These are phyloP conservation scores for Orbilia blumenaviensis DNA, from an alignment of 2,329 filamentous ascomycete species.

Conservation along the genomic window DNA sequence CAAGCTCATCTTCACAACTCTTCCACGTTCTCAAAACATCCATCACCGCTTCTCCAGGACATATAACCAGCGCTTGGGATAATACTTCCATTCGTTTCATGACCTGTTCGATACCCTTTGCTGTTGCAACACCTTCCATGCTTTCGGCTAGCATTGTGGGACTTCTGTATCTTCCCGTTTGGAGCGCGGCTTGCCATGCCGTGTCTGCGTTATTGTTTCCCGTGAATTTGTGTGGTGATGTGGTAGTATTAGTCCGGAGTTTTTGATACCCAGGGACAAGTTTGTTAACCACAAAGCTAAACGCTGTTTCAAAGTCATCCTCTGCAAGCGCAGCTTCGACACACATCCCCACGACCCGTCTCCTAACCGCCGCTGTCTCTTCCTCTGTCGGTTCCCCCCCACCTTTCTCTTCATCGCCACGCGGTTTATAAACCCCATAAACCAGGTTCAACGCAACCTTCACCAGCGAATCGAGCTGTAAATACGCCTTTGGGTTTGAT, in stretches of 20 bases:
- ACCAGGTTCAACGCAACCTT: conserved; percentile 75
- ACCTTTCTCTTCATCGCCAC: conserved; percentile 57
- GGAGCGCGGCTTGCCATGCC: conserved; percentile 80
- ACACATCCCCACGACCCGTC: conserved; percentile 79
- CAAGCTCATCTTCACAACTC: conserved; percentile 79
- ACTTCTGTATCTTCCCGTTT: conserved; percentile 77
- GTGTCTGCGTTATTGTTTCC: conserved; percentile 64
- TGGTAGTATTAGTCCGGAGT: conserved; percentile 6
- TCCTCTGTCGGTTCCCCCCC: conserved; percentile 56
- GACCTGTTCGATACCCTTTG: conserved; percentile 69
- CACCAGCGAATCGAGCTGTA: conserved; percentile 76
- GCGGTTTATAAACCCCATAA: conserved; percentile 66
- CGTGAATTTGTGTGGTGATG: neutral
- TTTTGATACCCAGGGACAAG: conserved; percentile 63
- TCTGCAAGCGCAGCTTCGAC: conserved; percentile 78
- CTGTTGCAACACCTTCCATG: conserved; percentile 61
- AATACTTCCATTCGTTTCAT: conserved; percentile 85
- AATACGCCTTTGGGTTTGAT: conserved; percentile 78
- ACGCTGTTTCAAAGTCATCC: conserved; percentile 85
- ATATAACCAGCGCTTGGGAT: conserved; percentile 76
- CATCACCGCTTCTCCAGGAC: conserved; percentile 74
- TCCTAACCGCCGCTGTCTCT: conserved; percentile 66
- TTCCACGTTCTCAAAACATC: conserved; percentile 80
- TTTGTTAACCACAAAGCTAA: conserved; percentile 80
- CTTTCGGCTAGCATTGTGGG: conserved; percentile 70